These are phyloP conservation scores for Lecanicillium sp. DNA, from an alignment of 2,329 filamentous ascomycete genomes.

Conservation along the genomic window DNA sequence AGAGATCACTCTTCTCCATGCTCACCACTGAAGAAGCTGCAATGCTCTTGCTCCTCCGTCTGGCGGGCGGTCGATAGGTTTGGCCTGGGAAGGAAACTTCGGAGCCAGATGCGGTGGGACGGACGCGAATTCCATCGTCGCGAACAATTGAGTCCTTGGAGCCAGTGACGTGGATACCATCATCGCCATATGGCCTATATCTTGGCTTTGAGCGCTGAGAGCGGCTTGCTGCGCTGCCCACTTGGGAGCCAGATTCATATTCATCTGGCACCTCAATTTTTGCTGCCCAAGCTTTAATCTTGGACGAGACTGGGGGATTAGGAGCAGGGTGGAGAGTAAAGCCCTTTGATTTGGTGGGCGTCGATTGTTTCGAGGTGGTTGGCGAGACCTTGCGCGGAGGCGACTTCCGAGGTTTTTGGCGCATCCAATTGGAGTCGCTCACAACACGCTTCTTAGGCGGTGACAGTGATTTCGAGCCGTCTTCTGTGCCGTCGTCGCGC, in stretches of 20 bases:
- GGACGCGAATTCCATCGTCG: conserved; percentile 17
- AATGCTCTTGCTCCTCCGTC: conserved; percentile 12
- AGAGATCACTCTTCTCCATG: conserved; percentile 3
- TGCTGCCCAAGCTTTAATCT: conserved; percentile 57
- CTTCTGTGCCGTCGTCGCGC: conserved; percentile 21
- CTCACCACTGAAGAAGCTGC: background rate
- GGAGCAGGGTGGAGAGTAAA: conserved; percentile 48
- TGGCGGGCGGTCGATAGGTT: conserved; percentile 11
- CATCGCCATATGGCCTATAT: conserved; percentile 19
- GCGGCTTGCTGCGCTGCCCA: conserved; percentile 24
- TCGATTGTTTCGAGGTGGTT: conserved; percentile 14
- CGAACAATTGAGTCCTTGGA: conserved; percentile 13
- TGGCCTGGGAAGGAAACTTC: conserved; percentile 17
- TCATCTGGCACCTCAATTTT: conserved; percentile 45
- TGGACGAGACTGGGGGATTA: conserved; percentile 51
- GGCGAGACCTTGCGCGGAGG: conserved; percentile 38
- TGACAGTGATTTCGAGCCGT: conserved; percentile 40
- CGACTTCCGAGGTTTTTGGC: conserved; percentile 47
- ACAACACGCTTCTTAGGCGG: conserved; percentile 87
- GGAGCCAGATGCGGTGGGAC: conserved; percentile 15
- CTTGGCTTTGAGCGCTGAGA: conserved; percentile 9
- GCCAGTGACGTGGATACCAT: conserved; percentile 26
- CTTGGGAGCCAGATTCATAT: conserved; percentile 22
- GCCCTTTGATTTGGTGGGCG: conserved; percentile 46
- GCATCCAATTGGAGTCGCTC: conserved; percentile 87